Percentiles rank a stretch among this genome's conserved stretches.
Conservation (phyloP, 2,329 filamentous ascomycete species). For the Colletotrichum somersetense region DNA sequence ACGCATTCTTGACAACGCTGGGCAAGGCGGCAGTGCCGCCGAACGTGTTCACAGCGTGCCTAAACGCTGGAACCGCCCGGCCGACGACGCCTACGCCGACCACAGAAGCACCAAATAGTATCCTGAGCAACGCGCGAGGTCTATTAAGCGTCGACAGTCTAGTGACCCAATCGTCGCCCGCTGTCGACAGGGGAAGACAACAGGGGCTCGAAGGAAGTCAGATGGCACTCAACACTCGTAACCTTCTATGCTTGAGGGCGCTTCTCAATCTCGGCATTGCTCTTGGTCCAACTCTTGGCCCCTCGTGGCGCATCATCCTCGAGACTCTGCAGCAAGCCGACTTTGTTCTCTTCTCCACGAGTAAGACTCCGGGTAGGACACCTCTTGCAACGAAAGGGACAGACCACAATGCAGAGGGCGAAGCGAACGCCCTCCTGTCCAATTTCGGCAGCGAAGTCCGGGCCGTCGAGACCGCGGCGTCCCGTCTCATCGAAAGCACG, state of each 20-base stretch:
- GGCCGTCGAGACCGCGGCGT: slow-evolving; percentile 89
- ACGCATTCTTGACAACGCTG: slow-evolving; percentile 94
- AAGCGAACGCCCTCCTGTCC: slow-evolving; percentile 64
- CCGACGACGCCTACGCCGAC: slow-evolving; percentile 58
- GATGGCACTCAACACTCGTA: slow-evolving; percentile 82
- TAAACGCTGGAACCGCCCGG: slow-evolving; percentile 62
- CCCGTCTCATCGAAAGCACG: slow-evolving; percentile 90
- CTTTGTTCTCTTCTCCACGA: slow-evolving; percentile 79
- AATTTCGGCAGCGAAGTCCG: slow-evolving; percentile 86
- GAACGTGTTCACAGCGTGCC: slow-evolving; percentile 75
- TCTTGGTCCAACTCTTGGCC: slow-evolving; percentile 85
- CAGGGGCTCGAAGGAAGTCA: slow-evolving; percentile 66
- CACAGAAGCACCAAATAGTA: slow-evolving; percentile 55
- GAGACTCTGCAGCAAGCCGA: slow-evolving; percentile 95
- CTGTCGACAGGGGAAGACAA: slow-evolving; percentile 70
- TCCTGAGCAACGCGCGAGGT: slow-evolving; percentile 78
- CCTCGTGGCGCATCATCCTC: slow-evolving; percentile 90
- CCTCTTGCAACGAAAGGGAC: slow-evolving; percentile 60
- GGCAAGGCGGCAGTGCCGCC: slow-evolving; percentile 93
- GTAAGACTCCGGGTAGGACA: slow-evolving; percentile 66
- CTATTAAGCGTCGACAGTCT: slow-evolving; percentile 81
- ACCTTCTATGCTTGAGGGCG: slow-evolving; percentile 89
- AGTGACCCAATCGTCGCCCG: slow-evolving; percentile 68
- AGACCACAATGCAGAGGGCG: slow-evolving; percentile 64
- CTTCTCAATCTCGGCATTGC: slow-evolving; percentile 96